Evolutionary conservation across 1,284 basidiomycete genomes (phyloP).

Genomic region (Ceratobasidium theobromae): DNA sequence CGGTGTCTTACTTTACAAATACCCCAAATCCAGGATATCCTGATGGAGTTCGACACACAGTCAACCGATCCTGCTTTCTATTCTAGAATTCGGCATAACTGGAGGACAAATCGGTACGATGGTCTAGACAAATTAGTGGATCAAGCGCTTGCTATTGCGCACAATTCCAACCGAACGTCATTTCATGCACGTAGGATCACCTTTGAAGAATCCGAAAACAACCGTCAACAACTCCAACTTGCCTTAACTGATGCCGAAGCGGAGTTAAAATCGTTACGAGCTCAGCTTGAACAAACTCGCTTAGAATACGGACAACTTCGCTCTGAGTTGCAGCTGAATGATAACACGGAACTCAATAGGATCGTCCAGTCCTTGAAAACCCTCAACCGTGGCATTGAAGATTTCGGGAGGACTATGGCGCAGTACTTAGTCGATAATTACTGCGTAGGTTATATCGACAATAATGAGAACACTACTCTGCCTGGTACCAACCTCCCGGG

Average conservation of each 20-base stretch:
- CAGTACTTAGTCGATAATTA: background rate
- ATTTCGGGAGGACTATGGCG: background rate
- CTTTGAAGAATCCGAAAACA: background rate
- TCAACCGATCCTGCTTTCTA: background rate
- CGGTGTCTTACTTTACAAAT: background rate
- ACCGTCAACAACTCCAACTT: background rate
- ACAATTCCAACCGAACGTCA: background rate
- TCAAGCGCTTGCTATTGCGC: background rate
- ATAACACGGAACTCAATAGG: background rate
- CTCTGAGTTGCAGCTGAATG: background rate
- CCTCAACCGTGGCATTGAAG: background rate
- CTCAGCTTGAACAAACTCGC: background rate
- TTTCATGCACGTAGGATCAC: background rate
- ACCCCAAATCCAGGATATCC: background rate
- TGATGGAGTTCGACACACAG: background rate
- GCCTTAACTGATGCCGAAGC: background rate
- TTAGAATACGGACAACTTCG: background rate
- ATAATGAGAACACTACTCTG: background rate
- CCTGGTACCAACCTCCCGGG: background rate
- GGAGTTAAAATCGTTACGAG: background rate
- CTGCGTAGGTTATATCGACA: background rate
- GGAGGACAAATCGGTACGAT: background rate
- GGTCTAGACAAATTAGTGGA: background rate
- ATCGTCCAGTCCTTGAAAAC: background rate
- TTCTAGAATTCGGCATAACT: background rate